Evolutionary conservation across 305 asterid species (phyloP).

Genomic region (Fraxinus baroniana): DNA sequence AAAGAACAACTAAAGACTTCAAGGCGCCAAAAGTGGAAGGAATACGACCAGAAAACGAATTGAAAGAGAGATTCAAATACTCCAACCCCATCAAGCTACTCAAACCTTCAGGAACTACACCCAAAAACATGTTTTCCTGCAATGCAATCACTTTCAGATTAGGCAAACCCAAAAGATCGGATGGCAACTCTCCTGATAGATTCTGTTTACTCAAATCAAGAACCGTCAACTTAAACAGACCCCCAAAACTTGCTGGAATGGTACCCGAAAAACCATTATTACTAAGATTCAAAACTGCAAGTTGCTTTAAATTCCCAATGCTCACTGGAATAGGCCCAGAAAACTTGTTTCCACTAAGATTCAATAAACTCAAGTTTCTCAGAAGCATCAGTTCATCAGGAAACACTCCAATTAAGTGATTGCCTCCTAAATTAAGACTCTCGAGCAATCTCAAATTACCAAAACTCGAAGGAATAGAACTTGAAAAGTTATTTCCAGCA

Average conservation of each 20-base stretch:
- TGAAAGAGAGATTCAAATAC: conserved; percentile 61
- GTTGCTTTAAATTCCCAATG: conserved; percentile 45
- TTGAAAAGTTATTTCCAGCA: conserved; percentile 50
- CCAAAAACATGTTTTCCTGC: conserved; percentile 57
- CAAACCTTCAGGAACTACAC: conserved; percentile 63
- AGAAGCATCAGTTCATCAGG: conserved; percentile 43
- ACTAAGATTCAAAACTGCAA: conserved; percentile 56
- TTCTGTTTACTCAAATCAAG: conserved; percentile 66
- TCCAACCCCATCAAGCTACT: conserved; percentile 55
- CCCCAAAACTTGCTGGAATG: conserved; percentile 58
- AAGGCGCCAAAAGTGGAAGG: conserved; percentile 64
- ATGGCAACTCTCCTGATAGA: conserved; percentile 59
- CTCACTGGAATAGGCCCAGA: conserved; percentile 44
- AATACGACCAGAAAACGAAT: conserved; percentile 57
- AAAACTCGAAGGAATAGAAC: conserved; percentile 46
- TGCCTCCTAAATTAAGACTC: conserved; percentile 45
- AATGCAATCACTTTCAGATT: conserved; percentile 63
- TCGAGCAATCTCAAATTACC: conserved; percentile 44
- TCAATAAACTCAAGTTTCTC: conserved; percentile 49
- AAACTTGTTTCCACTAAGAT: conserved; percentile 54
- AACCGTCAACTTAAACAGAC: conserved; percentile 44
- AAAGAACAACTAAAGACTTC: conserved; percentile 54
- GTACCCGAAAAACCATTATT: conserved; percentile 49
- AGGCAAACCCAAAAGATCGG: conserved; percentile 63
- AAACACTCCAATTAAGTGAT: conserved; percentile 46